phyloP scores from a whole-genome alignment of 805 yeast genomes.

The Hanseniaspora taiwanica region DNA sequence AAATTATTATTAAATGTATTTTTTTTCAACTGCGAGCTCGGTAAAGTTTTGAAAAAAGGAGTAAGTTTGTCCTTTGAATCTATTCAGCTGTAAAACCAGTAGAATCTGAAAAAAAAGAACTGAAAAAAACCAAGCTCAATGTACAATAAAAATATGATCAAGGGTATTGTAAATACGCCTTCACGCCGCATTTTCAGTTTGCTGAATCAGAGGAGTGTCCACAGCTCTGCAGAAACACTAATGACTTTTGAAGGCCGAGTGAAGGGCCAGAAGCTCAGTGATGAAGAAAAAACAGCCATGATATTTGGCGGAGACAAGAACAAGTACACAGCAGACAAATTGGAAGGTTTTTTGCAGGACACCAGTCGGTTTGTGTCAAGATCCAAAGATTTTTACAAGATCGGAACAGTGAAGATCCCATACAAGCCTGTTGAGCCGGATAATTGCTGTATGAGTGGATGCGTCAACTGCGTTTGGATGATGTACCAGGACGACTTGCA shows the following conservation, averaged over 20 bases:
- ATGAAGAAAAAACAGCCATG: conserved; percentile 34
- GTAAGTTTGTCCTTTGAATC: too few relatives aligned
- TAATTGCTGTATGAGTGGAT: conserved; percentile 95
- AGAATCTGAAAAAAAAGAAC: too few relatives aligned
- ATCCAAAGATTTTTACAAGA: conserved; percentile 7
- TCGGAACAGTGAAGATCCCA: conserved; percentile 66
- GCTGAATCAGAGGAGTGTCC: not conserved
- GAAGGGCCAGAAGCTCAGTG: conserved; percentile 17
- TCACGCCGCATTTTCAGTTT: too few relatives aligned
- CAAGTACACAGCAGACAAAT: conserved; percentile 14
- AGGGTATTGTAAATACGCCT: too few relatives aligned
- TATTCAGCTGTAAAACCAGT: too few relatives aligned
- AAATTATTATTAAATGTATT: too few relatives aligned
- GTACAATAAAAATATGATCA: too few relatives aligned
- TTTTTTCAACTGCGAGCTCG: too few relatives aligned
- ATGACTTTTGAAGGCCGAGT: conserved; percentile 3
- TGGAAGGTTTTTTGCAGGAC: conserved; percentile 37
- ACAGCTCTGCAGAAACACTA: not conserved
- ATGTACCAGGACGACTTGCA: conserved; percentile 74
- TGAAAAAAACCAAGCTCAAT: too few relatives aligned
- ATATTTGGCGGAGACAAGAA: conserved; percentile 36
- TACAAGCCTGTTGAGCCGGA: conserved; percentile 82
- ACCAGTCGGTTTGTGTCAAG: conserved; percentile 21
- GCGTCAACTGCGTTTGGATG: conserved; percentile 96
- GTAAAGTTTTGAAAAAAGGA: too few relatives aligned